Evolutionary conservation across 306 rosid species (phyloP).

Genomic region (Urtica urens): DNA sequence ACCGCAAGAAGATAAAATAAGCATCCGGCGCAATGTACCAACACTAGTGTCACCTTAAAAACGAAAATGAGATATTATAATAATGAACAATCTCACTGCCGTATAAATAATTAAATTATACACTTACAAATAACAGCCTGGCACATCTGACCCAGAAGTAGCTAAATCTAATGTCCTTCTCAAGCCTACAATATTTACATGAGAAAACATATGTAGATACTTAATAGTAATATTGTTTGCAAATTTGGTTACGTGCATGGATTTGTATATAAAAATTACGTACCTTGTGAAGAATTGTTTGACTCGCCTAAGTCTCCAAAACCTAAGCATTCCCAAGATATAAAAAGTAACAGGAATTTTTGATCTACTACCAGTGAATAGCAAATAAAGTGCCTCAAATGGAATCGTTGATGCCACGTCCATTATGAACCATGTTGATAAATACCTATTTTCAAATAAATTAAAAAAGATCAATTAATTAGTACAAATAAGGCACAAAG

Average conservation of each 20-base stretch:
- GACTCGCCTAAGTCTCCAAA: slow-evolving; percentile 74
- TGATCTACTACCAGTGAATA: slow-evolving; percentile 52
- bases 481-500: no score
- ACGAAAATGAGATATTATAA: neutral
- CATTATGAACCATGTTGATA: slow-evolving; percentile 86
- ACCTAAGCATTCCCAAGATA: slow-evolving; percentile 67
- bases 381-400: slow-evolving; percentile 37
- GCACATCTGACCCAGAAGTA: slow-evolving; percentile 79
- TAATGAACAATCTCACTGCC: neutral
- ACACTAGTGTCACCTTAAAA: slow-evolving; percentile 57
- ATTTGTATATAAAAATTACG: neutral
- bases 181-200: slow-evolving; percentile 44
- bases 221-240: no score
- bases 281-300: slow-evolving; percentile 84
- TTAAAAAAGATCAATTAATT: neutral
- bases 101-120: neutral
- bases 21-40: slow-evolving; percentile 79
- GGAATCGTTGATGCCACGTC: slow-evolving; percentile 87
- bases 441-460: slow-evolving; percentile 37
- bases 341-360: slow-evolving; percentile 33
- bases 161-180: slow-evolving; percentile 91
- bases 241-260: no score
- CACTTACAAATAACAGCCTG: slow-evolving; percentile 65
- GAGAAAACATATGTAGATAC: neutral
- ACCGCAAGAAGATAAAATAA: slow-evolving; percentile 77